Percentiles rank a stretch among this genome's conserved stretches.
These are phyloP conservation scores for Plasmodium gallinaceum DNA, from an alignment of 169 alveolate species.

Conservation along the genomic window DNA sequence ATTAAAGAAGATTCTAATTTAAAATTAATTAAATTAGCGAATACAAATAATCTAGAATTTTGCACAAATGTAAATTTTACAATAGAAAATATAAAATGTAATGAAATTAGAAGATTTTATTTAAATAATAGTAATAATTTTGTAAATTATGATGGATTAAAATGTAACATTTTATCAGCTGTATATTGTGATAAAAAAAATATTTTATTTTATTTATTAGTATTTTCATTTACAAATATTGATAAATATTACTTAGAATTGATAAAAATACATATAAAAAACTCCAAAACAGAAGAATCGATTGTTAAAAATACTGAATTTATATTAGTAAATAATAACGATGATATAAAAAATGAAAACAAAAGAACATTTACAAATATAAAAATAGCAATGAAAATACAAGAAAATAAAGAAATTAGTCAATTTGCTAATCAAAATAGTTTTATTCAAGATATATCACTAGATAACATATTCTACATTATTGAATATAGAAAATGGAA, in stretches of 20 bases:
- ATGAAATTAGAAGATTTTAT: slow-evolving; percentile 25
- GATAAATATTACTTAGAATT: slow-evolving; percentile 11
- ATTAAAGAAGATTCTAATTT: not conserved
- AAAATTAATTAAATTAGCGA: slow-evolving; percentile 4
- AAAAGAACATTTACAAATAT: slow-evolving; percentile 13
- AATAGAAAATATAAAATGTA: slow-evolving; percentile 15
- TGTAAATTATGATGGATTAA: slow-evolving; percentile 41
- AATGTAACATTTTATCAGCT: slow-evolving; percentile 32
- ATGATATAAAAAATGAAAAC: not conserved
- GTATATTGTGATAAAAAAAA: slow-evolving; percentile 25
- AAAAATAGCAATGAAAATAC: slow-evolving; percentile 35
- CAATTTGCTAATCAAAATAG: slow-evolving; percentile 28
- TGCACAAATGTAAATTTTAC: not conserved
- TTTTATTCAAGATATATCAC: slow-evolving; percentile 26
- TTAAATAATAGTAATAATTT: slow-evolving; percentile 15
- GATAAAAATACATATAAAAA: slow-evolving; percentile 23
- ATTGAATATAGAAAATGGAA: slow-evolving; percentile 26
- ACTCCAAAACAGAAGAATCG: slow-evolving; percentile 8
- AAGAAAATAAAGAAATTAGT: slow-evolving; percentile 20
- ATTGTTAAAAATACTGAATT: slow-evolving; percentile 11
- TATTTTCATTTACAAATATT: slow-evolving; percentile 34
- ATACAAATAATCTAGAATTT: not conserved
- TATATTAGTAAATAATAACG: not conserved
- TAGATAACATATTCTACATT: slow-evolving; percentile 16
- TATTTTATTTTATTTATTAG: slow-evolving; percentile 27